Percentiles rank a stretch among this genome's conserved stretches.
Conservation (phyloP, 163 green algal genomes). For the Volvox carteri region DNA sequence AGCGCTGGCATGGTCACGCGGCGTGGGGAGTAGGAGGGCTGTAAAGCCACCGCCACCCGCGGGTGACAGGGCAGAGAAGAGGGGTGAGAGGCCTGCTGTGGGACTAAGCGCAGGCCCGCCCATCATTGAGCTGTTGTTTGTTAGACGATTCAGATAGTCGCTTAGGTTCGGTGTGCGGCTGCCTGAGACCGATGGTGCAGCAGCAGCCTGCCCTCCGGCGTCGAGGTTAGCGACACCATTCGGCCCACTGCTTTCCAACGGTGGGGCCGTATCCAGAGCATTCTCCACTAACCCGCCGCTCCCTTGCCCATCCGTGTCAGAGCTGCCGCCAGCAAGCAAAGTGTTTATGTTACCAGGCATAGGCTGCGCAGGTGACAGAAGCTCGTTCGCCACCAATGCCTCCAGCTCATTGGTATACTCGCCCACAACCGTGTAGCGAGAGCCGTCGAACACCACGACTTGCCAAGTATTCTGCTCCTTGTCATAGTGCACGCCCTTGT, state of each 20-base stretch:
- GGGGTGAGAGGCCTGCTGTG: constrained; percentile 24
- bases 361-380: constrained; percentile 50
- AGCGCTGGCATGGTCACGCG: neutral
- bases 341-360: constrained; percentile 46
- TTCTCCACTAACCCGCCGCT: neutral
- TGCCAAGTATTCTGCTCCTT: constrained; percentile 51
- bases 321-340: constrained; percentile 3
- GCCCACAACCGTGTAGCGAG: constrained; percentile 34
- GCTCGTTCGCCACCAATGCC: constrained; percentile 59
- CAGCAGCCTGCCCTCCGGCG: neutral
- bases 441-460: constrained; percentile 52
- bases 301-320: neutral
- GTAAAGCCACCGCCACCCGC: constrained; percentile 48
- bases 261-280: neutral
- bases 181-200: neutral
- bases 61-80: constrained; percentile 32
- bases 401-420: constrained; percentile 59
- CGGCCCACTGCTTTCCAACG: neutral
- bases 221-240: neutral
- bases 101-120: constrained; percentile 19
- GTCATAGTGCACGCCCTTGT: constrained; percentile 58
- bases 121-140: neutral
- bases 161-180: constrained; percentile 13
- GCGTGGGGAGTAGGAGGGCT: constrained; percentile 34
- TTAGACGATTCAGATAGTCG: constrained; percentile 29